Conservation (phyloP, 1,139 yeast genomes). For the Keqinozyma sinolaborantium region DNA sequence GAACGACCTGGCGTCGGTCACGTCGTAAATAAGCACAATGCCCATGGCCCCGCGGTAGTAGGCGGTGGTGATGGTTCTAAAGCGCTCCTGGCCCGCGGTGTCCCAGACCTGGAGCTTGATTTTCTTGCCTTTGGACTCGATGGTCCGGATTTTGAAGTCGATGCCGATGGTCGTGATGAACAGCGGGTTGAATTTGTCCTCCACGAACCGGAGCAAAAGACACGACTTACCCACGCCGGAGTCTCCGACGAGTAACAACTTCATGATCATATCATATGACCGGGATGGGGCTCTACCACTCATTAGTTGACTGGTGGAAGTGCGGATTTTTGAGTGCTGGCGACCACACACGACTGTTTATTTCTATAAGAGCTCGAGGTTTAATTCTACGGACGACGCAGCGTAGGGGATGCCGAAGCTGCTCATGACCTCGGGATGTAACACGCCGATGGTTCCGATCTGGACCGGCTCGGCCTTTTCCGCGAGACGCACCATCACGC, state of each 20-base stretch:
- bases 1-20: constrained; percentile 91
- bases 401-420: constrained; percentile 91
- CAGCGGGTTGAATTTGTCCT: constrained; percentile 93
- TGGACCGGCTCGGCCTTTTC: constrained; percentile 53
- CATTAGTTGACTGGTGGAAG: constrained; percentile 20
- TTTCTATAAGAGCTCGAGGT: constrained; percentile 64
- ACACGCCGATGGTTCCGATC: constrained; percentile 87
- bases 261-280: constrained; percentile 92
- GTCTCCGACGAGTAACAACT: constrained; percentile 91
- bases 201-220: constrained; percentile 88
- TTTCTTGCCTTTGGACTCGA: constrained; percentile 87
- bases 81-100: constrained; percentile 98
- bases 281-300: constrained; percentile 65
- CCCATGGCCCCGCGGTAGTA: constrained; percentile 99
- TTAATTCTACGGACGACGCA: constrained; percentile 84
- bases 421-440: constrained; percentile 91
- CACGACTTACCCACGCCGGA: constrained; percentile 98
- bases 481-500: constrained; percentile 65
- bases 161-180: constrained; percentile 97
- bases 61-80: constrained; percentile 96
- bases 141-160: constrained; percentile 95
- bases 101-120: constrained; percentile 98
- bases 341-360: background rate
- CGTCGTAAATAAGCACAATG: constrained; percentile 91
- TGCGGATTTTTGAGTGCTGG: background rate